Evolutionary conservation across 352 stramenopile species (phyloP).

Genomic region (Globisporangium splendens): DNA sequence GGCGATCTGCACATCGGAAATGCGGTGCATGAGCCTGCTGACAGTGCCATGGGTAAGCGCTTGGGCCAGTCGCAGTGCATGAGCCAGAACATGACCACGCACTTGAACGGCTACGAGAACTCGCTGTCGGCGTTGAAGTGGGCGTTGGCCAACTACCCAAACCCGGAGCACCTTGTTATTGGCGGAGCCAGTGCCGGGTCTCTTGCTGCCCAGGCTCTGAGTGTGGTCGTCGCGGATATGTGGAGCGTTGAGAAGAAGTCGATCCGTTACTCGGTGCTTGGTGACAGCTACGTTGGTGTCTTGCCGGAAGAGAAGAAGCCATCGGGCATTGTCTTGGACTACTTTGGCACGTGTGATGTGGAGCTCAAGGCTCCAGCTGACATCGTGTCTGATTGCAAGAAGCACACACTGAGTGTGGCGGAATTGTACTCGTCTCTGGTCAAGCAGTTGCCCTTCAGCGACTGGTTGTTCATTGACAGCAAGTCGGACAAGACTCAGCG

Average conservation of each 20-base stretch:
- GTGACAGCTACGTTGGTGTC: slow-evolving; percentile 41
- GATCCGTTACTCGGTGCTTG: slow-evolving; percentile 16
- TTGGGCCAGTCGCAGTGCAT: slow-evolving; percentile 23
- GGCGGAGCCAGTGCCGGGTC: slow-evolving; percentile 48
- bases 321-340: too few relatives aligned
- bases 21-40: slow-evolving; percentile 8
- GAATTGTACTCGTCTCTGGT: too few relatives aligned
- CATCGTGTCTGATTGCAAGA: too few relatives aligned
- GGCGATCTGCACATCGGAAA: slow-evolving; percentile 64
- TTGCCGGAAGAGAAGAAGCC: slow-evolving; percentile 23
- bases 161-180: slow-evolving; percentile 47
- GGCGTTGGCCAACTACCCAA: slow-evolving; percentile 53
- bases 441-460: too few relatives aligned
- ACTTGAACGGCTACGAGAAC: slow-evolving; percentile 70
- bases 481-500: too few relatives aligned
- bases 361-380: too few relatives aligned
- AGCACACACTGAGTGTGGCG: background rate
- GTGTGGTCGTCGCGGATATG: slow-evolving; percentile 35
- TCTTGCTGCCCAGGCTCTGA: slow-evolving; percentile 45
- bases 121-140: slow-evolving; percentile 54
- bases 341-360: too few relatives aligned
- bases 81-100: slow-evolving; percentile 31
- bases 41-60: slow-evolving; percentile 14
- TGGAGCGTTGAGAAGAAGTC: slow-evolving; percentile 43
- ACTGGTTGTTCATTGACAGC: too few relatives aligned